These are phyloP conservation scores for Protostelium mycophagum DNA, from an alignment of 78 protist species.

Conservation along the genomic window DNA sequence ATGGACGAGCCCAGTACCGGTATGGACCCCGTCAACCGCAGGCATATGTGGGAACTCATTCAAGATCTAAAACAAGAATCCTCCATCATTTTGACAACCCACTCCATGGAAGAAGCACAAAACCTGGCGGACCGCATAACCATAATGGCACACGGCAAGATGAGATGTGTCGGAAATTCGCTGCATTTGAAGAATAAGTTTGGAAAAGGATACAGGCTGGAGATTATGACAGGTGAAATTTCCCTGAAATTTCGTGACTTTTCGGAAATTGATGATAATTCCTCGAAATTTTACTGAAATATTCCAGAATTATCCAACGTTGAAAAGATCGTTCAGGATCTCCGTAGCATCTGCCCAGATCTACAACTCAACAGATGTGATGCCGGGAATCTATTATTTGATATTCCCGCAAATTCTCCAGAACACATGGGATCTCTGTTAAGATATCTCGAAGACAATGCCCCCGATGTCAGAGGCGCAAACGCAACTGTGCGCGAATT, in stretches of 20 bases:
- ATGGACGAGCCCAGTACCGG: constrained; percentile 69
- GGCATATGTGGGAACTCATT: constrained; percentile 58
- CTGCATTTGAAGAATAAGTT: constrained; percentile 68
- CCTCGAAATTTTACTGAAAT: no score
- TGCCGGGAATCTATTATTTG: background rate
- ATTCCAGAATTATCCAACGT: background rate
- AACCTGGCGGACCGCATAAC: constrained; percentile 84
- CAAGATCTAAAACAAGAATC: constrained; percentile 21
- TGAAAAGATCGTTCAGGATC: background rate
- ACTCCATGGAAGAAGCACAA: constrained; percentile 95
- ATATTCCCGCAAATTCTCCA: background rate
- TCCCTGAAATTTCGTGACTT: no score
- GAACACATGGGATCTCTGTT: background rate
- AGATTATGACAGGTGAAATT: background rate
- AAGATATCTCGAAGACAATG: background rate
- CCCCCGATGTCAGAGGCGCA: background rate
- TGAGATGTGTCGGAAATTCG: constrained; percentile 63
- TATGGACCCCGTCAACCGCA: constrained; percentile 36
- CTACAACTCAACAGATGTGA: background rate
- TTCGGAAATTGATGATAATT: no score
- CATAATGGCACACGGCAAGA: constrained; percentile 80
- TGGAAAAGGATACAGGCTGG: constrained; percentile 82
- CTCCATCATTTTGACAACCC: constrained; percentile 78
- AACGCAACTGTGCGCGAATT: background rate
- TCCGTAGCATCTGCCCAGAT: background rate